Evolutionary conservation across 2,329 filamentous ascomycete genomes (phyloP), one percentile per base, ranked within the genome.

Genomic region (Neonectria magnoliae): DNA sequence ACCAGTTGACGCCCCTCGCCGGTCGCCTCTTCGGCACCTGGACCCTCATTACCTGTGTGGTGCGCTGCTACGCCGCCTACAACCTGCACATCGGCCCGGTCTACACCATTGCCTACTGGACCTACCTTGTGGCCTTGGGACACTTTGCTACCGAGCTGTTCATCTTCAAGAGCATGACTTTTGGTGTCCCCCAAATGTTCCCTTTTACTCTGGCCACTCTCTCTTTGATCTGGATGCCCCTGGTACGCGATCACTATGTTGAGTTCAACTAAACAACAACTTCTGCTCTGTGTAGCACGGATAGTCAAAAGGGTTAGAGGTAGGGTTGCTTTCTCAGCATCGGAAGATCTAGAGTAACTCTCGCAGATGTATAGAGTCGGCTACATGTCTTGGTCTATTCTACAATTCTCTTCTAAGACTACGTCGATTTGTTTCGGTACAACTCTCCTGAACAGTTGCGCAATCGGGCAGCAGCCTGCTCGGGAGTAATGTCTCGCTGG

Each of bases 401-500:
- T n/a, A 55, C 67, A 68, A 53, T 67, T 62, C 57, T 60, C 65
- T 48, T 62, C 50, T 57, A 47, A 78, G 33, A 56, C 62, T 70
- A 68, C 64, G 71, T 68, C 61, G 78, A 67, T 11, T 70, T 73
- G n/a, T 91, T 93, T 69, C 96, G 88, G 77, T 99, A 98, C 67
- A 99, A 81, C 76, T 93, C 88, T 16, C 94, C 94, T 4, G 89
- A 92, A 68, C 93, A 94, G 62, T 85, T 84, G 69, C 92, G 88
- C 64, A 99, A 82, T 54, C 89, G 89, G 27, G 88, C 89, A 14
- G 96, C 92, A 1, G 96, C 96, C 81, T 98, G 96, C 80, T 99
- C 96, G 0, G 96, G 95, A 0, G 96, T 99, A 74, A 99, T 98
- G 77, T 99, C 96, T 64, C 96, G 88, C 81, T 99, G 96, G n/a